phyloP scores from a whole-genome alignment of 2,329 filamentous ascomycete species.

The Neopestalotiopsis clavispora region DNA sequence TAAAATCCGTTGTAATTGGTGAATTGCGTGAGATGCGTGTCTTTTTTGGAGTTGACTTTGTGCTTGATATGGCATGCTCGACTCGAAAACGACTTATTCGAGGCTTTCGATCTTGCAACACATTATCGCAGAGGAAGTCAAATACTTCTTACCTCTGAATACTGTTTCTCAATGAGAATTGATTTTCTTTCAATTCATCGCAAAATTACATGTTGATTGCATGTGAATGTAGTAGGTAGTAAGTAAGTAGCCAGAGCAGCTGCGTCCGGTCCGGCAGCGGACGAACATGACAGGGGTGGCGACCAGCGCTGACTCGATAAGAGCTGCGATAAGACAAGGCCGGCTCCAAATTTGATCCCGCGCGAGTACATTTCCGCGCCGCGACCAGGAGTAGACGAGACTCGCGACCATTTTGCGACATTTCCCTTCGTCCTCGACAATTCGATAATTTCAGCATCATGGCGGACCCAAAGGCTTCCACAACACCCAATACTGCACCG shows the following conservation, averaged over 20 bases:
- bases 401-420: neutral
- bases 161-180: too few relatives aligned
- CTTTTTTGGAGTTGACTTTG: too few relatives aligned
- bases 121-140: too few relatives aligned
- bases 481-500: constrained; percentile 4
- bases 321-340: constrained; percentile 14
- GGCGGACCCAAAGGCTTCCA: constrained; percentile 13
- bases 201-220: too few relatives aligned
- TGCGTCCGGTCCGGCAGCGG: neutral
- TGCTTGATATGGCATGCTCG: too few relatives aligned
- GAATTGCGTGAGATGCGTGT: too few relatives aligned
- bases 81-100: too few relatives aligned
- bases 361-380: neutral
- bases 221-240: neutral
- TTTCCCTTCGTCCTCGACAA: neutral
- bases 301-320: constrained; percentile 2
- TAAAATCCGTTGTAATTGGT: neutral
- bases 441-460: neutral
- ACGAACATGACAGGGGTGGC: neutral
- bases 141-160: too few relatives aligned
- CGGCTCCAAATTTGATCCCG: constrained; percentile 7
- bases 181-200: too few relatives aligned
- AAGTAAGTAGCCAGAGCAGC: neutral
- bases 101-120: too few relatives aligned
- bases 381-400: constrained; percentile 3